Evolutionary conservation across 2,329 filamentous ascomycete genomes (phyloP).

Genomic region (Arthrobotrys iridis): DNA sequence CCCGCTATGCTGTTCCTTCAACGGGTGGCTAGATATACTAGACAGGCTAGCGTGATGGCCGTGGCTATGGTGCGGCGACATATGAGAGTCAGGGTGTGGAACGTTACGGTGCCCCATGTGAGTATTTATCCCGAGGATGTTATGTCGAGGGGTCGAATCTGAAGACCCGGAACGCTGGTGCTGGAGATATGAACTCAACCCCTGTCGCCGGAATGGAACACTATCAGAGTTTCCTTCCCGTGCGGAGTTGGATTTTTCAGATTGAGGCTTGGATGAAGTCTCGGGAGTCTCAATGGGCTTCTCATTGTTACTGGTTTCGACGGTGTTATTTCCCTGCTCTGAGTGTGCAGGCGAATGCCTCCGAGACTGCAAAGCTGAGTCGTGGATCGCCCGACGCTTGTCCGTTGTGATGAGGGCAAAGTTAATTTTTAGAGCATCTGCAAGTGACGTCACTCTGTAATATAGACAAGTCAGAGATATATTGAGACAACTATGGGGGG

Average conservation of each 20-base stretch:
- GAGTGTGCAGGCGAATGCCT: constrained; percentile 57
- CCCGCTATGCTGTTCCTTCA: constrained; percentile 47
- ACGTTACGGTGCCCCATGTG: constrained; percentile 38
- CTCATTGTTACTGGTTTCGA: constrained; percentile 26
- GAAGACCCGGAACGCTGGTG: constrained; percentile 52
- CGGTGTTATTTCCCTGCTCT: constrained; percentile 60
- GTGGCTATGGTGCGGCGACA: constrained; percentile 45
- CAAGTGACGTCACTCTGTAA: constrained; percentile 83
- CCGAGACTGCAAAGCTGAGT: constrained; percentile 57
- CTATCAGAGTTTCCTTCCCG: constrained; percentile 54
- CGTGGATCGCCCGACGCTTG: constrained; percentile 67
- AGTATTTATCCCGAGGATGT: constrained; percentile 33
- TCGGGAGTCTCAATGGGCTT: constrained; percentile 31
- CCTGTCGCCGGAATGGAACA: constrained; percentile 57
- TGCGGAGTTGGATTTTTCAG: constrained; percentile 23
- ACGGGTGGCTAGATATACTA: constrained; percentile 29
- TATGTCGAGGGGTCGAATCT: constrained; percentile 42
- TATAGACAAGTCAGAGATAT: constrained; percentile 7
- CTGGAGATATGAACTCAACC: constrained; percentile 45
- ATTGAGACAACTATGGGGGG: background rate
- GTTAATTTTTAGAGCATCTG: constrained; percentile 94
- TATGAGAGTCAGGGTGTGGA: constrained; percentile 51
- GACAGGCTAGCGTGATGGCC: constrained; percentile 30
- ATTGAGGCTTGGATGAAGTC: constrained; percentile 26
- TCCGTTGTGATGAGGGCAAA: constrained; percentile 96